Evolutionary conservation across 257 asterid species (phyloP), one percentile per base, ranked within the genome.

Genomic region (Eustoma russellianum): DNA sequence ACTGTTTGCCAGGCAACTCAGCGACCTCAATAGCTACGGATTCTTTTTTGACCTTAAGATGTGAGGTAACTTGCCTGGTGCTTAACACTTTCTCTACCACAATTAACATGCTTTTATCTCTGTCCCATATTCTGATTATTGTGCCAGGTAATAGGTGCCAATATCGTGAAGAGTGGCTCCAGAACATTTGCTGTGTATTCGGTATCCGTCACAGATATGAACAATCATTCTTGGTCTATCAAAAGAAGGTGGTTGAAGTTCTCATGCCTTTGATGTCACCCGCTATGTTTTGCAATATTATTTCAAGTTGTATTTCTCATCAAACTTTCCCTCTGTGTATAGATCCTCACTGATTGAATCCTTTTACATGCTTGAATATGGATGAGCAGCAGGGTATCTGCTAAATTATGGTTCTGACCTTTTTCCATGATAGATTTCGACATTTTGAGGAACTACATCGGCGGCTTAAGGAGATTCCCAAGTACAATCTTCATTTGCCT

Each of bases 401-500:
- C 43, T 50, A 33, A 12, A 28, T 5, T 40, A 15, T n/a, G 34
- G 46, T 0, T 33, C 9, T 59, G 40, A 24, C 50, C 50, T 50
- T 56, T 72, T 50, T 34, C 41, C 63, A 66, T 62, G 70, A 61
- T 80, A 92, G 98, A 65, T 92, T 73, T 73, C 88, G 79, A 56
- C 97, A 92, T 71, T 92, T 92, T 81, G 97, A 72, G 88, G 98
- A 92, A 83, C 82, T 92, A 65, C 97, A 92, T 68, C 76, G 91
- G 79, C 94, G 86, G 57, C 98, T 92, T 59, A 92, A 92, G 72
- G 95, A 82, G 74, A 88, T 80, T 65, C 77, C 79, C 0, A 97
- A 82, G 66, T 92, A 92, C 74, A 76, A 77, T 79, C 97, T 92
- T 65, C 94, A 83, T 77, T 78, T 88, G 85, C 98, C 98, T 40